A percentile compares a stretch with the other conserved stretches of the same genome.
Evolutionary conservation across 352 stramenopile species (phyloP).

Genomic region (Phytophthora cryptogea): DNA sequence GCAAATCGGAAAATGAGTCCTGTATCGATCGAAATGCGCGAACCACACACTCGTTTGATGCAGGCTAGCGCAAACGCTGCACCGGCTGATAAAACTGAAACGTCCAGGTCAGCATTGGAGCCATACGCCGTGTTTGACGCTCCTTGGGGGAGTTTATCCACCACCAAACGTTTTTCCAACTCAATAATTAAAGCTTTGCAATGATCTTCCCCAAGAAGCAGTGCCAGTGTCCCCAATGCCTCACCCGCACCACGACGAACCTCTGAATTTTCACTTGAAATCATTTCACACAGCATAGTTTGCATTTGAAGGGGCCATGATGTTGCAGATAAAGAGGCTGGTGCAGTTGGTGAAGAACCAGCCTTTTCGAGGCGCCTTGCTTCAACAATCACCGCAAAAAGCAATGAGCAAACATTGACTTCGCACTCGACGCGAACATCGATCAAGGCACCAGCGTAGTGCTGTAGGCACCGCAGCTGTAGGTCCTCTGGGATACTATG

Average conservation of each 20-base stretch:
- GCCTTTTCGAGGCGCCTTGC: conserved; percentile 39
- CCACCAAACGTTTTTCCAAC: conserved; percentile 68
- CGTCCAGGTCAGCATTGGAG: conserved; percentile 38
- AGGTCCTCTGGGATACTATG: conserved; percentile 83
- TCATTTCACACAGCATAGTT: conserved; percentile 81
- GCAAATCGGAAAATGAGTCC: conserved; percentile 75
- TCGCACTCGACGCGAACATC: conserved; percentile 68
- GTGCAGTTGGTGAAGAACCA: conserved; percentile 15
- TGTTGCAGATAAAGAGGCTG: conserved; percentile 28
- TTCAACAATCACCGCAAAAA: conserved; percentile 73
- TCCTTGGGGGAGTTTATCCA: conserved; percentile 56
- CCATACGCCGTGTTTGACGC: conserved; percentile 31
- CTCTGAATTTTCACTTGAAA: conserved; percentile 60
- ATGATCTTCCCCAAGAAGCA: conserved; percentile 50
- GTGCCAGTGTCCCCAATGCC: conserved; percentile 62
- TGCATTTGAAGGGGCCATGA: conserved; percentile 79
- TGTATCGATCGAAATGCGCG: conserved; percentile 75
- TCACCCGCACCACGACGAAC: conserved; percentile 79
- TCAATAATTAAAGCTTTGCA: conserved; percentile 66
- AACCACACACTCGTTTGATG: conserved; percentile 82
- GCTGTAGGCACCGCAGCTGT: conserved; percentile 81
- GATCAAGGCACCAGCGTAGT: conserved; percentile 67
- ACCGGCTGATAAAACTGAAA: conserved; percentile 58
- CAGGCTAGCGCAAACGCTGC: conserved; percentile 78
- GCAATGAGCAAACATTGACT: conserved; percentile 77